Percentiles rank a stretch among this genome's conserved stretches.
Conservation (phyloP, 257 asterid species). For the Solanum chiquidenum region DNA sequence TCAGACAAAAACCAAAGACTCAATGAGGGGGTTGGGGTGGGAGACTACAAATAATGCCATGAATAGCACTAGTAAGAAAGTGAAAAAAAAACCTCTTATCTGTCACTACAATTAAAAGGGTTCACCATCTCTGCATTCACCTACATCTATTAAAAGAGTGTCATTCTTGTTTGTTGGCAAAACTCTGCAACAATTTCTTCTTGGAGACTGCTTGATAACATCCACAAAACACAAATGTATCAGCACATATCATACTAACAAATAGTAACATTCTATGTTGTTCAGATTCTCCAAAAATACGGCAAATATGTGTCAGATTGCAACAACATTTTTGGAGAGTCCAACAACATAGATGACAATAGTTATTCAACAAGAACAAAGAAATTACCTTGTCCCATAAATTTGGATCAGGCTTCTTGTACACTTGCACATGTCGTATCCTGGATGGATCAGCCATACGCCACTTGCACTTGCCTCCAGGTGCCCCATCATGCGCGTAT, state of each 20-base stretch:
- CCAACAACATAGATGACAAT: background rate
- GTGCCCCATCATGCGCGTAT: background rate
- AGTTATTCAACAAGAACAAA: background rate
- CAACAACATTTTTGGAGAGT: background rate
- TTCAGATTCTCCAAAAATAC: background rate
- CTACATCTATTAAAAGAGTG: constrained; percentile 25
- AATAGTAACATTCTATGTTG: background rate
- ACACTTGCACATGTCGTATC: constrained; percentile 19
- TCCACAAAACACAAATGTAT: background rate
- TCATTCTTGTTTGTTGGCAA: constrained; percentile 21
- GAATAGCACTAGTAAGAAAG: background rate
- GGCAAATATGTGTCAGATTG: background rate
- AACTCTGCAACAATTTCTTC: constrained; percentile 40
- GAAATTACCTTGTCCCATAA: constrained; percentile 32
- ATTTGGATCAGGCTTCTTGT: constrained; percentile 27
- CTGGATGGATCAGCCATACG: constrained; percentile 8
- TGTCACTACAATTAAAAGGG: constrained; percentile 5
- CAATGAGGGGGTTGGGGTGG: too few species aligned
- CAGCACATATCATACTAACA: background rate
- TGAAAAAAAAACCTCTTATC: background rate
- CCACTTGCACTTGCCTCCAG: constrained; percentile 3
- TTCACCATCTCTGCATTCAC: constrained; percentile 25
- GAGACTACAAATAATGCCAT: background rate
- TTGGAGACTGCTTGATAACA: constrained; percentile 18
- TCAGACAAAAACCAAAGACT: background rate